These are phyloP conservation scores for Astrephomene gubernaculifera DNA, from an alignment of 139 green algal species.

Conservation along the genomic window DNA sequence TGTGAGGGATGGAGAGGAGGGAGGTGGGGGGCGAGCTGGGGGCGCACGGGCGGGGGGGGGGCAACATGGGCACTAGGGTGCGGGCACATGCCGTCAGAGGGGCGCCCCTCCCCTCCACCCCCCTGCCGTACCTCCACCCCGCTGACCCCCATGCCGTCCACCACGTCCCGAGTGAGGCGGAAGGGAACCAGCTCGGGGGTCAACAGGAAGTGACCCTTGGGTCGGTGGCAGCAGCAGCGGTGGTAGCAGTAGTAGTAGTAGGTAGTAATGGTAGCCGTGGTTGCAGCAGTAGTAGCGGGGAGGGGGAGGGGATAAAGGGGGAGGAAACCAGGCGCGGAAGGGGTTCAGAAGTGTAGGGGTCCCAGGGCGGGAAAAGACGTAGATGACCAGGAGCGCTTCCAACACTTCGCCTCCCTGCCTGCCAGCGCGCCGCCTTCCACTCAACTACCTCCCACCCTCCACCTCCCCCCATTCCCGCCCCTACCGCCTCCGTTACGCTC, in stretches of 20 bases:
- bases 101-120: neutral
- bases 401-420: too few species aligned
- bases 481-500: too few species aligned
- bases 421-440: too few species aligned
- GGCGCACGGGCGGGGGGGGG: neutral
- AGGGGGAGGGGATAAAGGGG: too few species aligned
- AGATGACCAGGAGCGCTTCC: too few species aligned
- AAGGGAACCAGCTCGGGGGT: slow-evolving; percentile 97
- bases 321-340: neutral
- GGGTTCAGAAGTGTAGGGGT: too few species aligned
- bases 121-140: slow-evolving; percentile 76
- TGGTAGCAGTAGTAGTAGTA: neutral
- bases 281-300: too few species aligned
- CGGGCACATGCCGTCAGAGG: neutral
- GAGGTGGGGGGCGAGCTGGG: neutral
- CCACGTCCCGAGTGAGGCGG: slow-evolving; percentile 92
- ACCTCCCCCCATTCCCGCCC: too few species aligned
- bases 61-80: too few species aligned
- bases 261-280: neutral
- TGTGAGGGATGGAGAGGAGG: neutral
- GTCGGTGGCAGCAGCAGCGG: too few species aligned
- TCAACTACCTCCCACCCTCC: too few species aligned
- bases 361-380: too few species aligned
- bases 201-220: slow-evolving; percentile 80
- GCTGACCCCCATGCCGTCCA: slow-evolving; percentile 93